phyloP scores from a whole-genome alignment of 2,329 filamentous ascomycete species.

The Neoascochyta sp. region DNA sequence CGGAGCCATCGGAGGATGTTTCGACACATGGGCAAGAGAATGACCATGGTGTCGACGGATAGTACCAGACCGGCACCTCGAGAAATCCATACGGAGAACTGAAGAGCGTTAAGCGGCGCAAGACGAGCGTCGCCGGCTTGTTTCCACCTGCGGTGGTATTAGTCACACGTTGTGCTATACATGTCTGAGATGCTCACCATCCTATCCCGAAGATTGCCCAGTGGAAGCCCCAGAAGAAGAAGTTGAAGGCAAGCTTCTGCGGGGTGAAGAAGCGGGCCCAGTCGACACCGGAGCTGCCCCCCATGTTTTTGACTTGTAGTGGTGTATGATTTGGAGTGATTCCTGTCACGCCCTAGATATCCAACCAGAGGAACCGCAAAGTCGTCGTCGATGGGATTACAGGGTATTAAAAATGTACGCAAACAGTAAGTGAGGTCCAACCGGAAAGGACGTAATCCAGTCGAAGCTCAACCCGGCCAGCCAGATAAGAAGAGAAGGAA shows the following conservation, averaged over 20 bases:
- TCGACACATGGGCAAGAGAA: constrained; percentile 90
- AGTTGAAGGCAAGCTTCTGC: constrained; percentile 72
- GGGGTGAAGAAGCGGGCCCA: constrained; percentile 56
- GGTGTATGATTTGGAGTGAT: background rate
- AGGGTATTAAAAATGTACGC: constrained; percentile 34
- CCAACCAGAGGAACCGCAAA: too few relatives aligned
- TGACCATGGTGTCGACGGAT: constrained; percentile 78
- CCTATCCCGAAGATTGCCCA: constrained; percentile 75
- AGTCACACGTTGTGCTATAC: constrained; percentile 2
- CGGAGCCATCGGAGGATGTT: constrained; percentile 80
- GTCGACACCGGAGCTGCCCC: constrained; percentile 8
- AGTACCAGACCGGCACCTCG: constrained; percentile 86
- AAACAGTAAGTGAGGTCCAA: constrained; percentile 30
- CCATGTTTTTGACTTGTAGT: background rate
- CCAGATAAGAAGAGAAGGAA: constrained; percentile 42
- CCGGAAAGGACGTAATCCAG: constrained; percentile 32
- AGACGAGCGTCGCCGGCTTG: constrained; percentile 67
- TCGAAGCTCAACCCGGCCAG: constrained; percentile 41
- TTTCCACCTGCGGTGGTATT: constrained; percentile 61
- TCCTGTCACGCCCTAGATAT: too few relatives aligned
- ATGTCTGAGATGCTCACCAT: constrained; percentile 60
- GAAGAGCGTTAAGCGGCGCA: constrained; percentile 72
- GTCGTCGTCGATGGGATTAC: too few relatives aligned
- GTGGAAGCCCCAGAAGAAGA: constrained; percentile 77
- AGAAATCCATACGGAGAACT: constrained; percentile 92